Evolutionary conservation across 257 asterid genomes (phyloP).

Genomic region (Apocynum venetum): DNA sequence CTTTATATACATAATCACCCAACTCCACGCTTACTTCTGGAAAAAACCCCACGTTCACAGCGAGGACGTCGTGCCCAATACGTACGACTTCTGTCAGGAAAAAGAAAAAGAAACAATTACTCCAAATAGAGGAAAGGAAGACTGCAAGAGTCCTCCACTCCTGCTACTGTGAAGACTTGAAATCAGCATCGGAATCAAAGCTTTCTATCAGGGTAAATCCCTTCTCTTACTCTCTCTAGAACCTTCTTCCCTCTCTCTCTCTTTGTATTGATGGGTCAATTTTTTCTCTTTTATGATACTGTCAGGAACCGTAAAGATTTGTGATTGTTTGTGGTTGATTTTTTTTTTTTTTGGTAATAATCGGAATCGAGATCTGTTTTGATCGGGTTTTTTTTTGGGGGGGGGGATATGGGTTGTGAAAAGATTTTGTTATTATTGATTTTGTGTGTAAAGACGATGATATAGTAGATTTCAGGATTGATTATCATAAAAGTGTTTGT

Average conservation of each 20-base stretch:
- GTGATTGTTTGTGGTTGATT: neutral
- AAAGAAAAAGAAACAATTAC: too few relatives aligned
- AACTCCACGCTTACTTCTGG: neutral
- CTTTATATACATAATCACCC: too few relatives aligned
- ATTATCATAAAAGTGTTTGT: neutral
- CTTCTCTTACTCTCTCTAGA: neutral
- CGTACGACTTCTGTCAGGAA: too few relatives aligned
- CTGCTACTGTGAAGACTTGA: neutral
- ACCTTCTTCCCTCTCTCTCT: neutral
- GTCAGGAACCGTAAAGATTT: neutral
- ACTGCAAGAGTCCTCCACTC: too few relatives aligned
- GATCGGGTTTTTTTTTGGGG: neutral
- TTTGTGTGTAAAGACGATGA: neutral
- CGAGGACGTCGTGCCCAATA: too few relatives aligned
- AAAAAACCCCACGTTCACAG: too few relatives aligned
- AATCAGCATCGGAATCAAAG: neutral
- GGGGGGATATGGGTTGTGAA: neutral
- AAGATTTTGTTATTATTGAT: neutral
- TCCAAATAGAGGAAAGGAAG: too few relatives aligned
- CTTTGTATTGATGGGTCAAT: neutral
- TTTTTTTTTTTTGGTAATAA: neutral
- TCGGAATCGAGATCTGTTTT: slow-evolving; percentile 7
- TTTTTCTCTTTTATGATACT: neutral
- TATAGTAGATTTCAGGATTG: neutral
- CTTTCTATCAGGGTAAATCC: neutral